Base-by-base conservation (phyloP, 176 grass and related monocot species). In the Saccharum spontaneum region DNA sequence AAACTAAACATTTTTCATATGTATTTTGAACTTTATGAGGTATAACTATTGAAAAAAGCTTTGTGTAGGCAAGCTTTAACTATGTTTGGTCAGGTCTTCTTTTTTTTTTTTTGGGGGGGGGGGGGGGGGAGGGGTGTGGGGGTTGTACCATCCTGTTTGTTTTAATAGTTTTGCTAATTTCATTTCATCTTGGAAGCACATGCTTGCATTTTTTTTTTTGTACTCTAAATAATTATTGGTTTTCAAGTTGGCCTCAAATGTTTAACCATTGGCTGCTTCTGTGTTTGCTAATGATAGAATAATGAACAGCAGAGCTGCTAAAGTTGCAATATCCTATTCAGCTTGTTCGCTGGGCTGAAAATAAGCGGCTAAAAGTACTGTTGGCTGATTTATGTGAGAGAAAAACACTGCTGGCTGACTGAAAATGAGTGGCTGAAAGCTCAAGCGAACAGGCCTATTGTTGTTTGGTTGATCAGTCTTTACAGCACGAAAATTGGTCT, bases 1-100 rank as follows among this genome's bases (percentile, higher is more conserved):
- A 67, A 48, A 37, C 3, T n/a, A n/a, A n/a, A n/a, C n/a, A 57
- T 50, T 79, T 81, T 34, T 48, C 36, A 69, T 61, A 75, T 24
- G 45, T 23, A 70, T 78, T 75, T 61, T 33, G 39, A 78, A 52
- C 4, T 78, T 64, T 16, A 24, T 57, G 70, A 75, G 77, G 4
- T 33, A 79, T 20, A 10, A 18, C 10, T 26, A 28, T 75, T 66
- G 49, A 65, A 84, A 64, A 15, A 22, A 6, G 1, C 18, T 46
- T 62, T 36, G 26, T 45, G 3, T 79, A 62, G 8, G 37, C 26
- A 77, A 76, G 38, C 8, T 79, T 52, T 73, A 26, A 28, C 41
- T 16, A 10, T 64, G 31, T 33, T 48, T 62, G 40, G 4, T 66
- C 69, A 62, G 30, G 39, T 45, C 23, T 12, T 14, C n/a, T n/a